Base-by-base conservation (phyloP, 176 grass and related monocot genomes). In the bread wheat (Triticum aestivum) region DNA sequence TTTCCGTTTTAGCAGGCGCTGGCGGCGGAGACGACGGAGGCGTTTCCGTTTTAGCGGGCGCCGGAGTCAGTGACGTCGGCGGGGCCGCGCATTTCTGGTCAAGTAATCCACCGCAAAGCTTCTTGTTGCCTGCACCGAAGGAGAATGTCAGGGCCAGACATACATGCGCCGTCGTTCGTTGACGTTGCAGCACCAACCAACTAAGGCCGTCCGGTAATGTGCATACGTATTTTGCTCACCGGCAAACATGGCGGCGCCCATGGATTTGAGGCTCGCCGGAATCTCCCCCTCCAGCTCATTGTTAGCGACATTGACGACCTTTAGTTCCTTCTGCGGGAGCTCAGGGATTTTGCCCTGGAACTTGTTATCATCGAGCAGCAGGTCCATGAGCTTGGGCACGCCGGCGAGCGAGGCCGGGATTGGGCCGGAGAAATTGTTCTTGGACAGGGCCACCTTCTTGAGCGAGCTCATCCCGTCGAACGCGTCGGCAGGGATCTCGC, bases 251-350 rank as follows among this genome's bases (percentile, higher is more conserved):
- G 86, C 80, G 0, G 80, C 33, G 0, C 49, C 39, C 66, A 96
- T 89, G 52, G 80, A 88, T 34, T 67, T 76, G 34, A 99, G 87
- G 26, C 17, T 72, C 2, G 83, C 49, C 2, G 97, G 97, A 20
- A 99, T 94, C 69, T 89, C 52, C 6, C 97, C 97, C 11, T 91
- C 92, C 37, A 99, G 87, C 47, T 85, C 80, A 69, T 96, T 99
- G 63, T 88, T 89, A 0, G 94, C 62, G 51, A 96, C 20, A 44
- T 99, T 91, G 59, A 99, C 42, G 3, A 83, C 3, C 61, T 88
- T 62, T 56, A 99, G 8, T 34, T 87, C 84, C 70, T 83, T 41
- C 79, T 91, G 90, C 9, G 1, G 61, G n/a, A 96, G 45, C 30
- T 96, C 87, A 9, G 94, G 97, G 51, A 99, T 91, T 18, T 79